phyloP scores from a whole-genome alignment of 2,329 filamentous ascomycete species.

The Cephalotrichum gorgonifer region DNA sequence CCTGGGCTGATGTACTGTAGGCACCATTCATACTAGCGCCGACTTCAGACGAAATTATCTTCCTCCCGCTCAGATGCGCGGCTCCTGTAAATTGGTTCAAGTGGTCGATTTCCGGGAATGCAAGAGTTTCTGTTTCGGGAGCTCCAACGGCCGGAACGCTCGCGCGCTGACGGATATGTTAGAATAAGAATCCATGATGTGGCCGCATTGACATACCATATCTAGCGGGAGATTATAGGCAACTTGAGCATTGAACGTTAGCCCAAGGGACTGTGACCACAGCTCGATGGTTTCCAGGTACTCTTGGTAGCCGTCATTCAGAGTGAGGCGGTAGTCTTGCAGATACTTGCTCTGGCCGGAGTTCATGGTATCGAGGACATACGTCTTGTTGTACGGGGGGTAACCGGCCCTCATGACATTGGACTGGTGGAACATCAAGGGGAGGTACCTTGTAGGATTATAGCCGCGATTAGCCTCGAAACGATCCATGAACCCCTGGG shows the following conservation, averaged over 20 bases:
- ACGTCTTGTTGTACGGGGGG: not conserved
- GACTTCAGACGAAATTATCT: not conserved
- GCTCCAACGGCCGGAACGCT: not conserved
- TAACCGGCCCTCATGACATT: not conserved
- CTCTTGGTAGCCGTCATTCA: not conserved
- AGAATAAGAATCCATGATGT: too few relatives aligned
- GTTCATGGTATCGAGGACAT: not conserved
- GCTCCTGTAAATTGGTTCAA: not conserved
- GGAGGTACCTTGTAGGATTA: not conserved
- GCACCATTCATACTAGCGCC: not conserved
- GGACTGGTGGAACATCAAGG: not conserved
- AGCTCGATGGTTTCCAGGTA: too few relatives aligned
- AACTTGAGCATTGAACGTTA: conserved; percentile 38
- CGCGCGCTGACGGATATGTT: too few relatives aligned
- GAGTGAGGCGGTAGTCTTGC: not conserved
- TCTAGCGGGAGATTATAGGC: not conserved
- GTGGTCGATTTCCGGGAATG: not conserved
- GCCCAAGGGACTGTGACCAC: conserved; percentile 4
- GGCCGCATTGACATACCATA: not conserved
- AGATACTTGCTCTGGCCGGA: not conserved
- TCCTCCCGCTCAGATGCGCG: not conserved
- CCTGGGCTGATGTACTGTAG: not conserved
- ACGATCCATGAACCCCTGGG: not conserved
- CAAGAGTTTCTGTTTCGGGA: not conserved
- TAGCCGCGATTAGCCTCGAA: not conserved